Evolutionary conservation across 768 basidiomycete genomes (phyloP).

Genomic region (Gymnopilus dilepis): DNA sequence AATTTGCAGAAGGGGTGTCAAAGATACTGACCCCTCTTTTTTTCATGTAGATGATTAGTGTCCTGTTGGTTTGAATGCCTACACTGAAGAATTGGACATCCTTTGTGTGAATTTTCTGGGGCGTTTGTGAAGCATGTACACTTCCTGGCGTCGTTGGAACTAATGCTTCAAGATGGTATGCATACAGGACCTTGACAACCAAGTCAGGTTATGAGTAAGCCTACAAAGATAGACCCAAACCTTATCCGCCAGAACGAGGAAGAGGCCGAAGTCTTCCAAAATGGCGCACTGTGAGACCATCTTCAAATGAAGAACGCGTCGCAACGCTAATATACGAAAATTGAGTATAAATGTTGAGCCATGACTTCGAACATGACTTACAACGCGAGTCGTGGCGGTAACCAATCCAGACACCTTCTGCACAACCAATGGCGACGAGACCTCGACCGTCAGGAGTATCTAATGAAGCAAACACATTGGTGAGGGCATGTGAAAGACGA

Average conservation of each 20-base stretch:
- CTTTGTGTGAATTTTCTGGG: constrained; percentile 88
- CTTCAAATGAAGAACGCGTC: constrained; percentile 90
- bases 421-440: constrained; percentile 88
- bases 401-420: constrained; percentile 95
- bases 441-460: constrained; percentile 82
- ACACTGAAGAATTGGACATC: constrained; percentile 98
- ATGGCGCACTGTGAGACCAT: constrained; percentile 95
- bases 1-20: not conserved
- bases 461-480: constrained; percentile 47
- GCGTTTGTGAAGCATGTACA: constrained; percentile 73
- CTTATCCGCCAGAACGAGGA: constrained; percentile 94
- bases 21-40: constrained; percentile 70
- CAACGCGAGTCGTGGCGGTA: constrained; percentile 87
- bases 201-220: not conserved
- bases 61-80: constrained; percentile 83
- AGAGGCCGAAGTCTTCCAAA: constrained; percentile 95
- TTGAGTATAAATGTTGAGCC: constrained; percentile 27
- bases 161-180: constrained; percentile 94
- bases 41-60: constrained; percentile 95
- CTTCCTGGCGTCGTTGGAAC: constrained; percentile 84
- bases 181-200: constrained; percentile 75
- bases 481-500: not conserved
- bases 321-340: constrained; percentile 64
- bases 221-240: constrained; percentile 44
- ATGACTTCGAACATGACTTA: constrained; percentile 40